A percentile compares a stretch with the other conserved stretches of the same genome.
phyloP scores from a whole-genome alignment of 495 filamentous ascomycete genomes.

The Aspergillus avenaceus region DNA sequence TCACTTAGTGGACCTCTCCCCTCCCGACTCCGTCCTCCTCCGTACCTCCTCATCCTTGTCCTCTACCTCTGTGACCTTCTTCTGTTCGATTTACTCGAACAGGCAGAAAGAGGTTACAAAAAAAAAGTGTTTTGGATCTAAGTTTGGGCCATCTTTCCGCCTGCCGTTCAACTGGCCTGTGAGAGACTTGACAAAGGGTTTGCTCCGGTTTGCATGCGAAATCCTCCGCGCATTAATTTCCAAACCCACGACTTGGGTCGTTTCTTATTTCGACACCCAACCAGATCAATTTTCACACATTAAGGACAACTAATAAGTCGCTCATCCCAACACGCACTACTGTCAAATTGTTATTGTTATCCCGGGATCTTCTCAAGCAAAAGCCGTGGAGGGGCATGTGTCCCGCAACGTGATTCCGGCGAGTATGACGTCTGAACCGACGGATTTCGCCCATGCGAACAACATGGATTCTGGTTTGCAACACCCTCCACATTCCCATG shows the following conservation, averaged over 20 bases:
- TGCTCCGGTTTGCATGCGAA: conserved; percentile 17
- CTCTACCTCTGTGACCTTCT: conserved; percentile 3
- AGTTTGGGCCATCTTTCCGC: conserved; percentile 14
- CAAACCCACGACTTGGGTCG: conserved; percentile 3
- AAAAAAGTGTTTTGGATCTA: too few species aligned
- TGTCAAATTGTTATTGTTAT: neutral
- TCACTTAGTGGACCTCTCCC: conserved; percentile 8
- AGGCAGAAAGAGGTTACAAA: neutral
- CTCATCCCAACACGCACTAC: neutral
- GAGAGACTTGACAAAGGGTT: conserved; percentile 17
- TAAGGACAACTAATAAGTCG: neutral
- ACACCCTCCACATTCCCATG: conserved; percentile 9
- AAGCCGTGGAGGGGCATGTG: conserved; percentile 32
- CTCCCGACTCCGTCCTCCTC: conserved; percentile 3
- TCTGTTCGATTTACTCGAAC: neutral
- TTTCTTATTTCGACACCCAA: neutral
- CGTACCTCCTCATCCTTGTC: conserved; percentile 3
- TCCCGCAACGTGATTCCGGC: conserved; percentile 29
- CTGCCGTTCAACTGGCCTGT: conserved; percentile 10
- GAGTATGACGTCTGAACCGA: conserved; percentile 44
- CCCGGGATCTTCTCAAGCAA: neutral
- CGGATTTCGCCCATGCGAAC: conserved; percentile 24
- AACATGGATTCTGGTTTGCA: conserved; percentile 36
- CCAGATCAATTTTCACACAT: neutral
- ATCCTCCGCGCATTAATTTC: conserved; percentile 13